A percentile compares a stretch with the other conserved stretches of the same genome.
Conservation (phyloP, 352 stramenopile genomes). For the Pythium guiyangense region DNA sequence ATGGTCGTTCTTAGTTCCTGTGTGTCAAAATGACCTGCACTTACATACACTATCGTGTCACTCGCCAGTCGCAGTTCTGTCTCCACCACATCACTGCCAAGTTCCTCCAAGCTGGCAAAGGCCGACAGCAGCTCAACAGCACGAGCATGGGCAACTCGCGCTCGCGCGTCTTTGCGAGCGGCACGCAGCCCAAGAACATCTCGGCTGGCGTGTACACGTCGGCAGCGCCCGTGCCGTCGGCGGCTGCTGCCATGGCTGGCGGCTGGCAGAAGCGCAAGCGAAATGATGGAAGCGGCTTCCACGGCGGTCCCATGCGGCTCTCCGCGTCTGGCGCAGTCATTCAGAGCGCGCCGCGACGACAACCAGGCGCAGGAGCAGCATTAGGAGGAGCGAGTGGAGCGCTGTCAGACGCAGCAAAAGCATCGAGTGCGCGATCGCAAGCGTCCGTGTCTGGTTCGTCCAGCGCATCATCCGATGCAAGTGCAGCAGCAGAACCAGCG, state of each 20-base stretch:
- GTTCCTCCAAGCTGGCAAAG: conserved; percentile 67
- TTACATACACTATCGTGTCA: neutral
- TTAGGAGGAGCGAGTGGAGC: conserved; percentile 7
- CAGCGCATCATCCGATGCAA: neutral
- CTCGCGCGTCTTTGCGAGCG: conserved; percentile 51
- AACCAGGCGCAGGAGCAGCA: too few species aligned
- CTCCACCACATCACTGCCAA: conserved; percentile 71
- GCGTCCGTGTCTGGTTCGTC: neutral
- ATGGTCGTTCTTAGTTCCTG: neutral
- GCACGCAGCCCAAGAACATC: conserved; percentile 64
- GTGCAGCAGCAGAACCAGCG: conserved; percentile 1
- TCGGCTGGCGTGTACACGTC: conserved; percentile 73
- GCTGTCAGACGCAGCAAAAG: neutral
- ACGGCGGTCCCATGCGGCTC: conserved; percentile 46
- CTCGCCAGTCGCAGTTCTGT: conserved; percentile 57
- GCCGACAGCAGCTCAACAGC: conserved; percentile 76
- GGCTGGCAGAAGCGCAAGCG: conserved; percentile 57
- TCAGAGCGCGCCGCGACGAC: conserved; percentile 18
- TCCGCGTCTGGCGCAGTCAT: conserved; percentile 41
- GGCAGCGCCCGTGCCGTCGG: conserved; percentile 10
- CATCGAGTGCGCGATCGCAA: too few species aligned
- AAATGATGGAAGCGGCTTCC: conserved; percentile 19
- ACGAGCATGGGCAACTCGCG: conserved; percentile 47
- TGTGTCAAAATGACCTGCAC: neutral
- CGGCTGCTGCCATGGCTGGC: conserved; percentile 1